Percentiles rank a stretch among this genome's conserved stretches.
These are phyloP conservation scores for Anastatica hierochuntica DNA, from an alignment of 345 rosid genomes.

Conservation along the genomic window DNA sequence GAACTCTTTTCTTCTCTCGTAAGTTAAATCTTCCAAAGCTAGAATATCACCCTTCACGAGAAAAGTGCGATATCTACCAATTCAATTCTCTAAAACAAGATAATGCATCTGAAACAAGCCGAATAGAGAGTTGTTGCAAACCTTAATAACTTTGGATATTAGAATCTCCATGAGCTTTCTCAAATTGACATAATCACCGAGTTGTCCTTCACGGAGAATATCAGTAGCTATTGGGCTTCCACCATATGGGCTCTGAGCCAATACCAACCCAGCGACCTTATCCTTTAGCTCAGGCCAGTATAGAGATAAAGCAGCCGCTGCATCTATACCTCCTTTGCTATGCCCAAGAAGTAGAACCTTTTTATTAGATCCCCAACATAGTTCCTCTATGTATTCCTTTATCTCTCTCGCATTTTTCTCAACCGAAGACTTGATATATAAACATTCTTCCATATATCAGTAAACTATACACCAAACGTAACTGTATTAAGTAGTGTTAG, in stretches of 20 bases:
- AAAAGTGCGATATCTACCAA: too few relatives aligned
- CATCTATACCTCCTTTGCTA: slow-evolving; percentile 97
- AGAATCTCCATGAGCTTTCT: slow-evolving; percentile 80
- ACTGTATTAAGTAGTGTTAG: background rate
- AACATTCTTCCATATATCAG: slow-evolving; percentile 12
- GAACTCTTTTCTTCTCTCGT: slow-evolving; percentile 76
- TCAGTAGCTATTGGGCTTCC: slow-evolving; percentile 95
- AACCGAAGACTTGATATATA: slow-evolving; percentile 71
- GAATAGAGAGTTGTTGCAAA: too few relatives aligned
- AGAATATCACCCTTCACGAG: slow-evolving; percentile 65
- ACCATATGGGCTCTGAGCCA: slow-evolving; percentile 94
- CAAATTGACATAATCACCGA: slow-evolving; percentile 79
- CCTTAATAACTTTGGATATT: slow-evolving; percentile 91
- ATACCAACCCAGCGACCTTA: slow-evolving; percentile 83
- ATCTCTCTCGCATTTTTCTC: slow-evolving; percentile 94
- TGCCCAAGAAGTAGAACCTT: slow-evolving; percentile 90
- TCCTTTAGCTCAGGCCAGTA: slow-evolving; percentile 95
- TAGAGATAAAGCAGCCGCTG: slow-evolving; percentile 89
- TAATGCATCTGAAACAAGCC: too few relatives aligned
- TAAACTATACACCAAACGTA: background rate
- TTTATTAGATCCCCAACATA: slow-evolving; percentile 91
- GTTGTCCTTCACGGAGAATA: slow-evolving; percentile 88
- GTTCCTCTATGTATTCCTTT: slow-evolving; percentile 89
- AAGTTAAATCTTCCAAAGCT: slow-evolving; percentile 93
- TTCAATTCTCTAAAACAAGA: too few relatives aligned